Evolutionary conservation across 176 grass and related monocot species (phyloP), one percentile per base, ranked within the genome.

Genomic region (Calamus simplicifolius): DNA sequence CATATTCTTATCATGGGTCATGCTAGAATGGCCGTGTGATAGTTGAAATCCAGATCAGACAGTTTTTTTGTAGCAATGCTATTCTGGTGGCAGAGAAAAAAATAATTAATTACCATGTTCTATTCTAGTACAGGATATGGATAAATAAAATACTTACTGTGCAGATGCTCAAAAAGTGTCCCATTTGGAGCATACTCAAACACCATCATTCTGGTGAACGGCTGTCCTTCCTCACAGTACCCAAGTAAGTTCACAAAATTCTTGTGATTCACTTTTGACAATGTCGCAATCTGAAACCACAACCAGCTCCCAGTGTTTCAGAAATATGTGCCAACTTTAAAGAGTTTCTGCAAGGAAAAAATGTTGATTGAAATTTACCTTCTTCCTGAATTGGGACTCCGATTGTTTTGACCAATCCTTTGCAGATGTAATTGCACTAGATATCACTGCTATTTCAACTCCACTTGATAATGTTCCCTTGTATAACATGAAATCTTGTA

Each of bases 141-240:
- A 12, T 43, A 43, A 43, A 43, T 8, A 43, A 50, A 18, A 29
- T 18, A 31, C 75, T 77, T 73, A 89, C 89, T 56, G 50, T 89
- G 89, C 23, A 95, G 89, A 89, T 95, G 85, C 57, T 95, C 89
- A 72, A 85, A 95, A 73, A 95, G 81, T 67, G 89, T 77, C 17
- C 89, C 89, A 67, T 95, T 95, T 51, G 85, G 81, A 74, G 89
- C 85, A 58, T 95, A 95, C 68, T 95, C 89, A 79, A 95, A 95
- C 60, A 95, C 85, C 89, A 95, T 95, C 61, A 74, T 81, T 63
- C 89, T 85, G 51, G 75, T 85, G 77, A 95, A 89, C 61, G 85
- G 89, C 12, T 57, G 30, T n/a, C 61, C 79, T 73, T 95, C 89
- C 76, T 85, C 89, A 29, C 89, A 95, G 60, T 77, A 95, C 57